A percentile compares a stretch with the other conserved stretches of the same genome.
Conservation (phyloP, 345 rosid species). For the Salix exigua region DNA sequence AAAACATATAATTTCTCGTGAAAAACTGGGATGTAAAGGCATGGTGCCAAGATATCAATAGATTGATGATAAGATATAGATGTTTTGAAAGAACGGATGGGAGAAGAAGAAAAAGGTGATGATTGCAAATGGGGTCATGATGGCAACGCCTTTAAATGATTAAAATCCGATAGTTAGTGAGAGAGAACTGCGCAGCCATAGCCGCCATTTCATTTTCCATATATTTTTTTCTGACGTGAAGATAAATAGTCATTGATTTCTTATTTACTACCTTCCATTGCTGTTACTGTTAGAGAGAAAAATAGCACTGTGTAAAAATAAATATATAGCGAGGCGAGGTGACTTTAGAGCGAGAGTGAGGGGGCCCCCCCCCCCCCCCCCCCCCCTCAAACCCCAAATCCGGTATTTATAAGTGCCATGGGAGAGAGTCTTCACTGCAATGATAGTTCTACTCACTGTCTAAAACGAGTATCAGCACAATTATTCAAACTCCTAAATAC, state of each 20-base stretch:
- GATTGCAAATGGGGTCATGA: constrained; percentile 47
- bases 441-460: too few relatives aligned
- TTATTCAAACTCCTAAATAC: too few relatives aligned
- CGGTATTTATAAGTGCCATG: too few relatives aligned
- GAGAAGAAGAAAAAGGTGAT: constrained; percentile 19
- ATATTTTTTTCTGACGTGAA: background rate
- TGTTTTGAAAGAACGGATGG: background rate
- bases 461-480: too few relatives aligned
- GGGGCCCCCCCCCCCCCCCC: too few relatives aligned
- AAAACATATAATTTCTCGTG: too few relatives aligned
- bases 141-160: constrained; percentile 28
- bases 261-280: background rate
- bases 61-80: background rate
- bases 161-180: background rate
- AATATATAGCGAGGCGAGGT: background rate
- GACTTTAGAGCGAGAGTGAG: too few relatives aligned
- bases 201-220: constrained; percentile 58
- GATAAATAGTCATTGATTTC: constrained; percentile 1
- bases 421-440: too few relatives aligned
- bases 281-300: background rate
- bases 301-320: background rate
- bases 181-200: constrained; percentile 49
- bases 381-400: too few relatives aligned
- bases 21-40: too few relatives aligned
- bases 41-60: background rate